Evolutionary conservation across 1,284 basidiomycete species (phyloP), one percentile per base, ranked within the genome.

Genomic region (Wallemia hederae): DNA sequence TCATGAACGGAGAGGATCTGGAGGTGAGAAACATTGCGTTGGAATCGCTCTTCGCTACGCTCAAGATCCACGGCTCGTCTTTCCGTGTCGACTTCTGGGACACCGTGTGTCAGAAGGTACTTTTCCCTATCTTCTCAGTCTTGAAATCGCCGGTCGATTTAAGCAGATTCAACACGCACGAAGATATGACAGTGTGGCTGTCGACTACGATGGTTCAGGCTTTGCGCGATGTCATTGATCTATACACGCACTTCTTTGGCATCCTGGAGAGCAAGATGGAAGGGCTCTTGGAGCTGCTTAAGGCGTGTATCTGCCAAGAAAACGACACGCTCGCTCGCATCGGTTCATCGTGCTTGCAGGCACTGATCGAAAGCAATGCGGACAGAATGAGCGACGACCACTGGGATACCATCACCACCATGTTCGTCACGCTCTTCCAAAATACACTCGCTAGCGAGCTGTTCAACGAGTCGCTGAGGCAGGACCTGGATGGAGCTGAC

Each of bases 201-300:
- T 96, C 90, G 55, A 97, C 94, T 7, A 99, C 94, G 1, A 91
- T 99, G 83, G 97, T 99, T 61, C 92, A 98, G 69, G 94, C 94
- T 1, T 76, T 99, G 61, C 80, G 94, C 31, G 88, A 97, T 71
- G 76, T 98, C 64, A 86, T 99, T 63, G 88, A 94, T 68, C 78
- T 99, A 24, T 99, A 94, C 72, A 94, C 94, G 1, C 87, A 80
- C 73, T 94, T 90, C 73, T 98, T 97, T 70, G 85, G 88, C 63
- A 90, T 82, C 14, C 72, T 99, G 65, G 88, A 92, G 67, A 78
- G 83, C 57, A 84, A 87, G 71, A 74, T 98, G 60, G 89, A 96
- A 66, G 88, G 89, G 22, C 73, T 99, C 55, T 70, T 99, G 63
- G 91, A 98, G 67, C 74, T 99, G 60, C 74, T 99, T 17, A 91